phyloP scores from a whole-genome alignment of 2,329 filamentous ascomycete genomes.

The Diaporthe destruens region DNA sequence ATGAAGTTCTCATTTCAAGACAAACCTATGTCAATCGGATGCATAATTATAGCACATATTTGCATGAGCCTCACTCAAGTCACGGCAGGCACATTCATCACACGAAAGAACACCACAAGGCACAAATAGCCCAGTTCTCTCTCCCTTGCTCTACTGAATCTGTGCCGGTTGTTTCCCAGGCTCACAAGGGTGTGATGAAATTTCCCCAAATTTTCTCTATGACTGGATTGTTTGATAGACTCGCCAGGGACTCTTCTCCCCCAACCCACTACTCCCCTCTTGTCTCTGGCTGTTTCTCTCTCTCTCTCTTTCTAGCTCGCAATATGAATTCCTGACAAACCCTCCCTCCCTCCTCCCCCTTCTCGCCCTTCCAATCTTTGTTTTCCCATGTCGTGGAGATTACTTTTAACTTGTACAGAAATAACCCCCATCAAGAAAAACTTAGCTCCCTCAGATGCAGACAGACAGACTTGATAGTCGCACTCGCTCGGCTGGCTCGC shows the following conservation, averaged over 20 bases:
- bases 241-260: not conserved
- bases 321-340: conserved; percentile 2
- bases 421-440: conserved; percentile 19
- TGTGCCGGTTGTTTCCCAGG: not conserved
- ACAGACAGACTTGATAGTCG: conserved; percentile 1
- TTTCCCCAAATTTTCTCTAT: conserved; percentile 11
- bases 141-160: not conserved
- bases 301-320: conserved; percentile 17
- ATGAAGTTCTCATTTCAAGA: too few species aligned
- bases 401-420: conserved; percentile 32
- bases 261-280: too few species aligned
- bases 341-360: not conserved
- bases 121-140: not conserved
- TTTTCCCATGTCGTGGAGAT: conserved; percentile 20
- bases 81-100: not conserved
- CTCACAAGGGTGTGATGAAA: conserved; percentile 4
- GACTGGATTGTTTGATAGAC: conserved; percentile 22
- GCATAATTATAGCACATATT: too few species aligned
- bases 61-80: too few species aligned
- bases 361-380: conserved; percentile 10
- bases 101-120: not conserved
- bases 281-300: not conserved
- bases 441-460: conserved; percentile 31
- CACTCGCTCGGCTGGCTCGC: not conserved
- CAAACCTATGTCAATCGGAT: too few species aligned